Base-by-base conservation (phyloP, 1,139 yeast genomes). In the Hemisphaericaspora xylofermentans region DNA sequence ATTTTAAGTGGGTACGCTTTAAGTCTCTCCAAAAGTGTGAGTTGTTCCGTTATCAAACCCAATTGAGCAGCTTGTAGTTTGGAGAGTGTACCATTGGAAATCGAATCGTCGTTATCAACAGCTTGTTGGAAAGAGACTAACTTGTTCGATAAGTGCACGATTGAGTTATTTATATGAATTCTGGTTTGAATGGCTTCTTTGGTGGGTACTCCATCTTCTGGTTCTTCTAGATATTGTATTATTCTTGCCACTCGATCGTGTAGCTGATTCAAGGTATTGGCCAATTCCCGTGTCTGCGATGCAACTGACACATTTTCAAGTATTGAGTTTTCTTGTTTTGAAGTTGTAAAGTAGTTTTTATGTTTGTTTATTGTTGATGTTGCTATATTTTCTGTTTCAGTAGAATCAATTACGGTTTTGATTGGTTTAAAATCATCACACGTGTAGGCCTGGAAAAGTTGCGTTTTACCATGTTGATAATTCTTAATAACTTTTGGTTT, bases 1-100 rank as follows among this genome's bases (percentile, higher is more conserved):
- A 24, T 52, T 30, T 45, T 50, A 10, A 52, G 44, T 5, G 60
- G 50, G 38, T 57, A 58, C 6, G 46, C 37, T 37, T 59, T 57
- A 35, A 62, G 47, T 21, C 52, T 53, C 21, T 61, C 64, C 25
- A 65, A 46, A 1, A 57, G 47, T 1, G 54, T 48, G 30, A 63
- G 44, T 41, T 67, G 66, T 19, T 61, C 56, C 1, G 71, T 61
- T 12, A 68, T 46, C 26, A 67, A 48, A 17, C 67, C 51, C 38
- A 68, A 49, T 27, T 63, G 66, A 7, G 60, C 50, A 1, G 63
- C 40, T 33, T 58, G 54, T 22, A 64, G 44, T 29, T 54, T 51
- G 9, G 42, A 22, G 15, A 36, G 27, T n/a, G 33, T 26, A 7
- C 30, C 17, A 6, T 26, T 34, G 18, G 49, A 35, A n/a, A 45